Conservation (phyloP, 208 protist species). For the Porcisia deanei region DNA sequence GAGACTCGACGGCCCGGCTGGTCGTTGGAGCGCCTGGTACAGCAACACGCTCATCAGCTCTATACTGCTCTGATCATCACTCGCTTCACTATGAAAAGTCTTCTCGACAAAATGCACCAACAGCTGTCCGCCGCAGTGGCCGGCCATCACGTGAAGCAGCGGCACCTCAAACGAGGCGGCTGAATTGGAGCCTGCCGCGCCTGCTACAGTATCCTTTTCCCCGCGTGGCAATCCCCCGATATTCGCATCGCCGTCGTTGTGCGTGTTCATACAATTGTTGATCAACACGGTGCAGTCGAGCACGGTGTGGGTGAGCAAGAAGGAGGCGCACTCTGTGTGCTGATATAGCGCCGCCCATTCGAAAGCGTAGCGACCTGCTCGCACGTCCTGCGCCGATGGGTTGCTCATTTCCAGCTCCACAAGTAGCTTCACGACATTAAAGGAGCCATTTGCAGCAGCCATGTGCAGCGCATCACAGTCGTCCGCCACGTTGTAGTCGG, state of each 20-base stretch:
- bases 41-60: slow-evolving; percentile 39
- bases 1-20: slow-evolving; percentile 46
- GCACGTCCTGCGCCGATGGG: slow-evolving; percentile 23
- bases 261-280: background rate
- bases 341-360: slow-evolving; percentile 55
- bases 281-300: slow-evolving; percentile 20
- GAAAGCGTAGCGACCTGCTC: slow-evolving; percentile 61
- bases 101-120: slow-evolving; percentile 51
- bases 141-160: slow-evolving; percentile 46
- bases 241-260: background rate
- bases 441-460: slow-evolving; percentile 54
- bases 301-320: slow-evolving; percentile 55
- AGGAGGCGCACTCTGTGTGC: slow-evolving; percentile 49
- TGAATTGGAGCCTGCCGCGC: background rate
- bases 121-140: slow-evolving; percentile 43
- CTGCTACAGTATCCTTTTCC: background rate
- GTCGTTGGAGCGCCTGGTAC: slow-evolving; percentile 41
- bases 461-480: slow-evolving; percentile 62
- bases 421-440: slow-evolving; percentile 63
- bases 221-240: background rate
- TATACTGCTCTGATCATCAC: slow-evolving; percentile 10
- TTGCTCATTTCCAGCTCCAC: slow-evolving; percentile 73
- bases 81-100: slow-evolving; percentile 1
- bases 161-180: slow-evolving; percentile 7
- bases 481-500: slow-evolving; percentile 75